A percentile compares a stretch with the other conserved stretches of the same genome.
Evolutionary conservation across 192 early-diverging fungal species (phyloP).

Genomic region (Lunasporangiospora selenospora): DNA sequence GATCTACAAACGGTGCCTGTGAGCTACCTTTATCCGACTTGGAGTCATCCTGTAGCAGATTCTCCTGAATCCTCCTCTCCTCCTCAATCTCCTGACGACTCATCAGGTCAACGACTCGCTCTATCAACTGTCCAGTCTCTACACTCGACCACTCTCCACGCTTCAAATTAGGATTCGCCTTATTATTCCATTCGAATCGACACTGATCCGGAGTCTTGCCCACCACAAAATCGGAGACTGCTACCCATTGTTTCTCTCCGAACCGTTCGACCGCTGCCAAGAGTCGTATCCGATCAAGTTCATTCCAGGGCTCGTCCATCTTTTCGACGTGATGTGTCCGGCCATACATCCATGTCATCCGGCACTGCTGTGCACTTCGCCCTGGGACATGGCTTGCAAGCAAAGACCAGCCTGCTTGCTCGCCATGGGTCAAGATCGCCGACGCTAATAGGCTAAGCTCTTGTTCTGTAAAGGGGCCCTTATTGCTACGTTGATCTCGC

Average conservation of each 20-base stretch:
- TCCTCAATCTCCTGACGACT: constrained; percentile 4
- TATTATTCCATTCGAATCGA: constrained; percentile 22
- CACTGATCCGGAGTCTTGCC: constrained; percentile 36
- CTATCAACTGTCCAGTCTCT: constrained; percentile 29
- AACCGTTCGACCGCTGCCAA: constrained; percentile 20
- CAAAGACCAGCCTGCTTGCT: constrained; percentile 22
- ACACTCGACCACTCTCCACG: constrained; percentile 7
- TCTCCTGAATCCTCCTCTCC: constrained; percentile 6
- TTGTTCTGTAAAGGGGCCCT: constrained; percentile 18
- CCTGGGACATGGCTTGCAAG: constrained; percentile 39
- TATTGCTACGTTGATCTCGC: constrained; percentile 30
- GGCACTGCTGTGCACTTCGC: constrained; percentile 29
- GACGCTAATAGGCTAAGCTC: constrained; percentile 26
- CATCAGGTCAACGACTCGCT: constrained; percentile 11
- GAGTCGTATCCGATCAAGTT: constrained; percentile 21
- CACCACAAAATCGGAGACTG: constrained; percentile 36
- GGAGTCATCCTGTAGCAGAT: neutral
- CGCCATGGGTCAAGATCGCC: constrained; percentile 31
- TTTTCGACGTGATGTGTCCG: constrained; percentile 25
- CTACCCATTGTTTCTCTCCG: constrained; percentile 16
- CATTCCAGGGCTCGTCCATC: constrained; percentile 35
- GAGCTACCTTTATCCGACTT: neutral
- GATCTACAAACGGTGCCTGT: constrained; percentile 1
- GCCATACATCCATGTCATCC: constrained; percentile 28
- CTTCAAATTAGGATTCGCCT: constrained; percentile 14